Percentiles rank a stretch among this genome's conserved stretches.
phyloP scores from a whole-genome alignment of 768 basidiomycete species.

The Cubamyces lactineus region DNA sequence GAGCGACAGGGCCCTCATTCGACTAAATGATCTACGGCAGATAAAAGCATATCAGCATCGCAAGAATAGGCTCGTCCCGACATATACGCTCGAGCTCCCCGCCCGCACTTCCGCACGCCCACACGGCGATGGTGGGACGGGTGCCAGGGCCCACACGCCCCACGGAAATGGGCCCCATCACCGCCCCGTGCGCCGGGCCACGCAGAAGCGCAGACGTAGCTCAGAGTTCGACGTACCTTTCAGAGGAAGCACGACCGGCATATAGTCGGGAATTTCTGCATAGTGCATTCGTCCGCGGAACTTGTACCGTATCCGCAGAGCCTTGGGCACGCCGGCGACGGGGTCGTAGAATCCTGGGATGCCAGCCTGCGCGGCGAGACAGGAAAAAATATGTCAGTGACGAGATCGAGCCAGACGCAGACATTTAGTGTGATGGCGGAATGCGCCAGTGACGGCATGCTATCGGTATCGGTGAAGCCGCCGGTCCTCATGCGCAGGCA shows the following conservation, averaged over 20 bases:
- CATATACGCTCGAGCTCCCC: not conserved
- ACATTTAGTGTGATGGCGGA: slow-evolving; percentile 17
- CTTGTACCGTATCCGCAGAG: slow-evolving; percentile 70
- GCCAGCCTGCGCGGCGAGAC: slow-evolving; percentile 45
- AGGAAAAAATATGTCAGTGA: not conserved
- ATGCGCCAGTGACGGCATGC: slow-evolving; percentile 12
- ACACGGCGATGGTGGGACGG: too few species aligned
- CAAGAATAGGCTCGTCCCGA: slow-evolving; percentile 15
- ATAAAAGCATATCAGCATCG: slow-evolving; percentile 24
- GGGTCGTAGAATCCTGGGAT: slow-evolving; percentile 92
- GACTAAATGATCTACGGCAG: slow-evolving; percentile 24
- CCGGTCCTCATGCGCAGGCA: not conserved
- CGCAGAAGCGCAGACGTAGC: not conserved
- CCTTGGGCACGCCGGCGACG: slow-evolving; percentile 71
- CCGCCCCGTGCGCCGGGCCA: slow-evolving; percentile 9
- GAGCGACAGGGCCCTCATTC: slow-evolving; percentile 19
- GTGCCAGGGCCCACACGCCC: not conserved
- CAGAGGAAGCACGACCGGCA: slow-evolving; percentile 73
- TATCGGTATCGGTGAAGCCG: slow-evolving; percentile 21
- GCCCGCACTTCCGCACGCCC: not conserved
- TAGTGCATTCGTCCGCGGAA: slow-evolving; percentile 78
- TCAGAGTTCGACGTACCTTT: slow-evolving; percentile 53
- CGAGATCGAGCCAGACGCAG: not conserved
- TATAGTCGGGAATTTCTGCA: slow-evolving; percentile 73
- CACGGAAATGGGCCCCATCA: not conserved